Evolutionary conservation across 768 basidiomycete species (phyloP), one percentile per base, ranked within the genome.

Genomic region (Podaxis rugospora): DNA sequence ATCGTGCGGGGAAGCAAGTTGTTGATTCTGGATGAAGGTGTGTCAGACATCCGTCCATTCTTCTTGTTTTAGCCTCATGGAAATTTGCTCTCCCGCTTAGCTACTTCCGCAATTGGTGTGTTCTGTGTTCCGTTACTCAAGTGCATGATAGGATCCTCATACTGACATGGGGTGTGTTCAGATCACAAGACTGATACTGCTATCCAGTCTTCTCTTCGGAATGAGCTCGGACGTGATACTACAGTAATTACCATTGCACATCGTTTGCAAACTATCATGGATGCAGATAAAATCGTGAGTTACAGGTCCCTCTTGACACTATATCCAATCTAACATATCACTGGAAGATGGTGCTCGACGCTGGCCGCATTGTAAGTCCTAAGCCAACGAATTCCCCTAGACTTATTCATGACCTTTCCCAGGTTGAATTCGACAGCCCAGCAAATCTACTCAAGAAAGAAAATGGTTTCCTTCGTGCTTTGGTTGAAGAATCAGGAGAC

Each of bases 231-330:
- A 21, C 75, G 79, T 52, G 83, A 83, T 62, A 75, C 86, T 4
- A 85, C 84, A 4, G 67, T 88, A 35, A 72, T 88, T 18, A 85
- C 83, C 2, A 84, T 91, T 51, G 89, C 89, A 4, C 89, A 89
- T 72, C 74, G 86, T 42, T 74, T 88, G 18, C 79, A 82, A 63
- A 88, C 87, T 0, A 83, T 88, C 51, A 83, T 88, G 67, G 82
- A 89, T 71, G 77, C 85, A 70, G 80, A 82, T 73, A 77, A 75
- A 62, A 76, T 80, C 59, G 76, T 78, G 58, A 62, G 77, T 5
- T 40, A 25, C 28, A 16, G 16, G 10, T 28, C 37, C 40, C 18
- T 32, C 9, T 32, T 53, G 11, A 2, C 13, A 2, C 5, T 23
- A 10, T 16, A 14, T 13, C 53, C 2, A 58, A 14, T 27, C 28